A percentile compares a stretch with the other conserved stretches of the same genome.
Evolutionary conservation across 2,329 filamentous ascomycete species (phyloP).

Genomic region (Aspergillus ibericus): DNA sequence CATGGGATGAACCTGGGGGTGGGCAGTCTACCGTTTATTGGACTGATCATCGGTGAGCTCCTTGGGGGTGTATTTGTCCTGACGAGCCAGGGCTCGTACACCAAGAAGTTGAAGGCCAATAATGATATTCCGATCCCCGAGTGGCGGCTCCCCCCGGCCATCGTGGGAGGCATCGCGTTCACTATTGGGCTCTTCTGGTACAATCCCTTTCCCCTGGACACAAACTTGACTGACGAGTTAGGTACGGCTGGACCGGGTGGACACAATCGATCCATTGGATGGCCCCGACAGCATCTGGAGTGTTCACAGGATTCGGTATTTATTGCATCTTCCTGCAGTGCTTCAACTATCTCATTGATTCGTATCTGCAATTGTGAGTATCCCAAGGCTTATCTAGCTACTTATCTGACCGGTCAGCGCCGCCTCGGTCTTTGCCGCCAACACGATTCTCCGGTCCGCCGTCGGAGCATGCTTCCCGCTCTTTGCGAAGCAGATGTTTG

Average conservation of each 20-base stretch:
- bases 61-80: constrained; percentile 29
- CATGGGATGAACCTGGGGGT: constrained; percentile 30
- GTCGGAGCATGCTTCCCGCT: constrained; percentile 39
- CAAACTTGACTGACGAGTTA: neutral
- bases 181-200: constrained; percentile 39
- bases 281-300: constrained; percentile 35
- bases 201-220: neutral
- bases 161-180: constrained; percentile 35
- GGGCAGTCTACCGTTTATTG: constrained; percentile 29
- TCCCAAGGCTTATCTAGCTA: neutral
- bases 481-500: constrained; percentile 40
- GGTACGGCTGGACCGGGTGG: constrained; percentile 38
- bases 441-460: constrained; percentile 39
- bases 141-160: constrained; percentile 34
- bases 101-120: constrained; percentile 31
- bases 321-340: constrained; percentile 36
- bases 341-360: constrained; percentile 42
- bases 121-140: constrained; percentile 33
- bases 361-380: constrained; percentile 42
- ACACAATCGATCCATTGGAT: constrained; percentile 36
- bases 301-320: constrained; percentile 34
- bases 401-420: constrained; percentile 27
- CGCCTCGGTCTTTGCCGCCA: constrained; percentile 41
- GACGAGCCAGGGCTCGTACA: constrained; percentile 27
- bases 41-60: constrained; percentile 33